Evolutionary conservation across 1,284 basidiomycete species (phyloP).

Genomic region (Pterula multifida): DNA sequence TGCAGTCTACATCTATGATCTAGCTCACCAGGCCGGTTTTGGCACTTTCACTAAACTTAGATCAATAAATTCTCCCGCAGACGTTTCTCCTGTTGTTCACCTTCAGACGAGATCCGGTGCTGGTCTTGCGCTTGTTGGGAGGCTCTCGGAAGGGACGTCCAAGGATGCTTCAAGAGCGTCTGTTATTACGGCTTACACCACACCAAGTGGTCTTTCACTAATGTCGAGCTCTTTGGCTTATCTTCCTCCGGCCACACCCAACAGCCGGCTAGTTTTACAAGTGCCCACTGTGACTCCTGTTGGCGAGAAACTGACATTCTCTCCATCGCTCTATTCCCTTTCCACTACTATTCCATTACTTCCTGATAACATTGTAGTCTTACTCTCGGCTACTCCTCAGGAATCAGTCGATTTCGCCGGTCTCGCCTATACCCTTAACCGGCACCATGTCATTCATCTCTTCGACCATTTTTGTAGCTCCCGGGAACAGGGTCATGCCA

Average conservation of each 20-base stretch:
- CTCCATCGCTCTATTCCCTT: constrained; percentile 61
- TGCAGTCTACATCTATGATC: constrained; percentile 67
- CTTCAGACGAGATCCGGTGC: constrained; percentile 85
- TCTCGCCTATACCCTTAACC: constrained; percentile 50
- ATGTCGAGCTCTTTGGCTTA: constrained; percentile 65
- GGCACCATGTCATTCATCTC: constrained; percentile 62
- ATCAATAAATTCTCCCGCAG: constrained; percentile 21
- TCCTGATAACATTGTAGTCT: constrained; percentile 61
- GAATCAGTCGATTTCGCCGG: constrained; percentile 65
- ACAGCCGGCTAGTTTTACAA: constrained; percentile 65
- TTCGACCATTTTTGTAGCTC: constrained; percentile 66
- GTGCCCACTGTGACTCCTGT: constrained; percentile 61
- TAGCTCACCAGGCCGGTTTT: constrained; percentile 71
- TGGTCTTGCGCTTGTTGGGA: constrained; percentile 72
- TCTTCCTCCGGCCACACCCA: constrained; percentile 47
- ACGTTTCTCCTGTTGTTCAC: constrained; percentile 36
- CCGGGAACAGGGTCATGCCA: constrained; percentile 53
- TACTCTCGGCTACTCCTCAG: constrained; percentile 73
- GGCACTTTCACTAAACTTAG: constrained; percentile 57
- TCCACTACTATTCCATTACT: constrained; percentile 47
- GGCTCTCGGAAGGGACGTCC: constrained; percentile 69
- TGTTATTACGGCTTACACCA: constrained; percentile 66
- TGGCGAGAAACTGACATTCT: constrained; percentile 55
- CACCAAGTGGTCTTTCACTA: constrained; percentile 60
- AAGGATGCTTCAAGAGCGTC: constrained; percentile 43